Percentiles rank a stretch among this genome's conserved stretches.
Conservation (phyloP, 768 basidiomycete species). For the Amanita exitialis region DNA sequence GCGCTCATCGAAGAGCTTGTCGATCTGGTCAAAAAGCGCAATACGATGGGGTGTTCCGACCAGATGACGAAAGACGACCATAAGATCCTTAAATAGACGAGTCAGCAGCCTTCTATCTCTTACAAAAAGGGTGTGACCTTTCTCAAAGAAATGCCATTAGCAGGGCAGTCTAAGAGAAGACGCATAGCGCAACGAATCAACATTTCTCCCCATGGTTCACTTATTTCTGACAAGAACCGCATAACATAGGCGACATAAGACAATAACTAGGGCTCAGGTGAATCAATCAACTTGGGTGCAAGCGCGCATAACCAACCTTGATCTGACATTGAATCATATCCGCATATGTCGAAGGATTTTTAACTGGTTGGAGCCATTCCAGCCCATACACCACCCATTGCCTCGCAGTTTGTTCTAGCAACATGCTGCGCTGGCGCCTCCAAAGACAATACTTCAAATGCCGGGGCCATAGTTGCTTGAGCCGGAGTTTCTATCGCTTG, state of each 20-base stretch:
- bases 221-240: slow-evolving; percentile 46
- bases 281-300: not conserved
- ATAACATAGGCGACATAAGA: slow-evolving; percentile 89
- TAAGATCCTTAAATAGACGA: slow-evolving; percentile 54
- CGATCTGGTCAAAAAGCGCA: slow-evolving; percentile 72
- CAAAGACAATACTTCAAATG: slow-evolving; percentile 67
- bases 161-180: slow-evolving; percentile 90
- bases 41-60: slow-evolving; percentile 69
- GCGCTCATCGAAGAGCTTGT: slow-evolving; percentile 84
- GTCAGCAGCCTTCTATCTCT: not conserved
- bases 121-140: slow-evolving; percentile 39
- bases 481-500: slow-evolving; percentile 54
- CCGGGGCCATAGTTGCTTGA: slow-evolving; percentile 61
- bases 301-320: slow-evolving; percentile 47
- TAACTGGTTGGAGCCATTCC: slow-evolving; percentile 72
- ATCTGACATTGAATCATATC: slow-evolving; percentile 87
- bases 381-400: slow-evolving; percentile 74
- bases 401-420: slow-evolving; percentile 69
- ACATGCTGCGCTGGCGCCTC: slow-evolving; percentile 76
- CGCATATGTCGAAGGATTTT: slow-evolving; percentile 62
- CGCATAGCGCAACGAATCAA: slow-evolving; percentile 75
- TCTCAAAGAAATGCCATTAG: slow-evolving; percentile 71
- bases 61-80: slow-evolving; percentile 88
- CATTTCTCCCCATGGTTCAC: slow-evolving; percentile 69
- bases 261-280: slow-evolving; percentile 49